Evolutionary conservation across 176 grass and related monocot genomes (phyloP), one percentile per base, ranked within the genome.

Genomic region (Carex parvula): DNA sequence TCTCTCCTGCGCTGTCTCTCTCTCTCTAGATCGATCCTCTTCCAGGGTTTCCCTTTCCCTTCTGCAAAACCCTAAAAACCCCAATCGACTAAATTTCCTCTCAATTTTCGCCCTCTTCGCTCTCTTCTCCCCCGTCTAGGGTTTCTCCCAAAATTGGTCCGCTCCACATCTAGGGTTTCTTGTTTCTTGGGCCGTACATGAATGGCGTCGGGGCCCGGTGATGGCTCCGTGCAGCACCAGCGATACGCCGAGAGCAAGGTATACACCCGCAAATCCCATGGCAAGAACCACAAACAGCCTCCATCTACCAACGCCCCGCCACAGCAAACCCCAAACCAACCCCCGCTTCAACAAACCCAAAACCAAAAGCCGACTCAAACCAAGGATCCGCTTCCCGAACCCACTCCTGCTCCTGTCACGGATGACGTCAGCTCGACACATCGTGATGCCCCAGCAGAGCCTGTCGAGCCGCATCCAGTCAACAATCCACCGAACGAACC

Each of bases 201-300:
- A 84, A 94, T 94, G 92, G 86, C 84, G 18, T 87, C 88, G 76
- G 79, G 70, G 55, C 90, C 88, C 39, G 63, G 80, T 14, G 77
- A 79, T 21, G 84, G 33, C 4, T 67, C 83, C 8, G 74, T 61
- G 17, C 84, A 80, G 79, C 80, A 88, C 53, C 84, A 91, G 44
- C 92, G 94, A 89, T 61, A 86, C 24, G 46, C 87, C 46, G 90
- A 92, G 83, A 94, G 88, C 86, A 97, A 94, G 94, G 94, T 97
- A 10, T 97, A 92, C 82, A 87, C 77, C 20, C 94, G 94, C 26
- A 97, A 89, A 83, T 89, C 89, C 84, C 83, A 79, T 55, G 83
- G 87, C 59, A 97, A 88, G 85, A 89, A 85, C 41, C 83, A 83
- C 67, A 97, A 89, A 81, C 83, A 88, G 44, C 85, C 87, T 32